phyloP scores from a whole-genome alignment of 768 basidiomycete species.

The Exsudoporus frostii region DNA sequence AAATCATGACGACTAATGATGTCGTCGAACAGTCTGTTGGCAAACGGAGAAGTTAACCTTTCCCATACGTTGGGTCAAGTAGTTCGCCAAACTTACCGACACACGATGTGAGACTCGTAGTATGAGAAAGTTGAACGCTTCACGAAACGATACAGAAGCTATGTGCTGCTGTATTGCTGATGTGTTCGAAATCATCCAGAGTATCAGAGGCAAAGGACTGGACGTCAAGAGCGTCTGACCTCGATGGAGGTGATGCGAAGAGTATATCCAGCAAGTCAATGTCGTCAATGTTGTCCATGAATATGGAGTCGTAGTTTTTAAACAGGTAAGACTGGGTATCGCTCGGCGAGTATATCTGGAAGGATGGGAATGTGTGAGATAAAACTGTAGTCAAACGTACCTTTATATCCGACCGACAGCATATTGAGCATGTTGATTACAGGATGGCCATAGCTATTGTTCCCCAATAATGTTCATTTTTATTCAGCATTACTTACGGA shows the following conservation, averaged over 20 bases:
- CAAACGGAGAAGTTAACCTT: background rate
- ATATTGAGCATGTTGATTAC: background rate
- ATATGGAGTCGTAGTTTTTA: background rate
- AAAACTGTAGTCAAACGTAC: too few relatives aligned
- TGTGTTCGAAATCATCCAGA: background rate
- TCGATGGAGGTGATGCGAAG: background rate
- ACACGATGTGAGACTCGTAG: background rate
- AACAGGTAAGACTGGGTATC: background rate
- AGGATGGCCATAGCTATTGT: background rate
- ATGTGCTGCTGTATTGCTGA: background rate
- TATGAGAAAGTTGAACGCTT: background rate
- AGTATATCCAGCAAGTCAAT: background rate
- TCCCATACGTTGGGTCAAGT: background rate
- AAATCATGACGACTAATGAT: slow-evolving; percentile 10
- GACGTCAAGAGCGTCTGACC: background rate
- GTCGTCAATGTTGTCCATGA: slow-evolving; percentile 9
- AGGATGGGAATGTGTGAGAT: background rate
- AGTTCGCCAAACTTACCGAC: background rate
- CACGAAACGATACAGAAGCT: slow-evolving; percentile 5
- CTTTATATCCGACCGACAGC: background rate
- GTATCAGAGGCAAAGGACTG: background rate
- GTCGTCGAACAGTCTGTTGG: slow-evolving; percentile 4
- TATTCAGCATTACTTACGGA: slow-evolving; percentile 8
- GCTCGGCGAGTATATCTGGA: background rate
- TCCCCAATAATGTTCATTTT: background rate